phyloP scores from a whole-genome alignment of 116 monocot genomes.

The Thalassia testudinum region DNA sequence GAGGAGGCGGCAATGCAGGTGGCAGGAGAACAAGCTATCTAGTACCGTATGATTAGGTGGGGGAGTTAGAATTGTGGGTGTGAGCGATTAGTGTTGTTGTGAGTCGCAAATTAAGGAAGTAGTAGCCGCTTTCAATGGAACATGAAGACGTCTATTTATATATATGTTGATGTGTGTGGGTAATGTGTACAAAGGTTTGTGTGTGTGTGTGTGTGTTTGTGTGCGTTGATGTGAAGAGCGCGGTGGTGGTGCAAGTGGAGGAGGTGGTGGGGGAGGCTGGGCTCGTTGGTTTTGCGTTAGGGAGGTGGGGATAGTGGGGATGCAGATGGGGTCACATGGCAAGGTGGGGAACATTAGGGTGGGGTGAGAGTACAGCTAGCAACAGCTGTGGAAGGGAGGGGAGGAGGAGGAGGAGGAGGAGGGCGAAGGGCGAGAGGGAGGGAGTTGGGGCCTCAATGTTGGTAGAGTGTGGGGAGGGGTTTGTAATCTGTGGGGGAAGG shows the following conservation, averaged over 20 bases:
- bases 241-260: neutral
- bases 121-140: no score
- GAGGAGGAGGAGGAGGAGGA: neutral
- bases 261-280: no score
- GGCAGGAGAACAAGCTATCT: neutral
- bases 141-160: no score
- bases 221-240: no score
- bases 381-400: slow-evolving; percentile 4
- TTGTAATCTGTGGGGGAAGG: slow-evolving; percentile 5
- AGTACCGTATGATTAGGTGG: neutral
- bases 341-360: neutral
- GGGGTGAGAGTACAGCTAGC: neutral
- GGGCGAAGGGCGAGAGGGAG: neutral
- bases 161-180: neutral
- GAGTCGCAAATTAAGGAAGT: no score
- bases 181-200: neutral
- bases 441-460: slow-evolving; percentile 15
- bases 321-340: neutral
- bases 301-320: neutral
- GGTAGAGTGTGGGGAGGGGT: slow-evolving; percentile 11
- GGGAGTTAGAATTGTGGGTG: neutral
- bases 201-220: neutral
- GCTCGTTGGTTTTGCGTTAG: neutral
- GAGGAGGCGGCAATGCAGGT: neutral
- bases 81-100: no score